Base-by-base conservation (phyloP, 495 filamentous ascomycete genomes). In the Xylaria acuta region DNA sequence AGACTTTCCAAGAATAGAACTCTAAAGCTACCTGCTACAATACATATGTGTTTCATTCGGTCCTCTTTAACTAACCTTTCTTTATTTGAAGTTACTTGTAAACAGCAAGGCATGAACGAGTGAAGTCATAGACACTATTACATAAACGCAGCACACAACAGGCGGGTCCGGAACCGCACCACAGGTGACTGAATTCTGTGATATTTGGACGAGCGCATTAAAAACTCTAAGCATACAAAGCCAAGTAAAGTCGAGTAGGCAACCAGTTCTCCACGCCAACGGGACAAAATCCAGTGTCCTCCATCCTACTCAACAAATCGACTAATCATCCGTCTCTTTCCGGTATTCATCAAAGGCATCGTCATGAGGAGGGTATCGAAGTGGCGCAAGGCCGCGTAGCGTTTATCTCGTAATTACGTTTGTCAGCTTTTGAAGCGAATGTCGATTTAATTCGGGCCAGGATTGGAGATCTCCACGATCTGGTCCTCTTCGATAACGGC, bases 401-500 rank as follows among this genome's bases (percentile, higher is more conserved):
- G 11, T 47, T 45, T 41, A 65, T 67, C 22, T 69, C 67, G 30
- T 69, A 40, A 63, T 53, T 30, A 36, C n/a, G 27, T 63, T 40
- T 53, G 45, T 36, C 45, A 38, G 30, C 56, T 45, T 22, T 65
- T n/a, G 60, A 65, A 65, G 27, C 36, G 34, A 20, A 47, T 5
- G 53, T 72, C n/a, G 51, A 20, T 51, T 60, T 64, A 72, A 32
- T 49, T 38, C 30, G 68, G 38, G 54, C 11, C 22, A 34, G 68
- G 12, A n/a, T 56, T 3, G 5, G 70, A 60, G 59, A 78, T 79
- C 71, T 76, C 36, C 67, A 93, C 89, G 34, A 90, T 78, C 75
- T 90, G 82, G 75, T 97, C 93, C 73, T 94, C 91, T 77, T 97
- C 94, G 63, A 97, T 90, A 12, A 86, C 79, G 1, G 91, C 89